Base-by-base conservation (phyloP, 352 stramenopile genomes). In the Phytophthora melonis region DNA sequence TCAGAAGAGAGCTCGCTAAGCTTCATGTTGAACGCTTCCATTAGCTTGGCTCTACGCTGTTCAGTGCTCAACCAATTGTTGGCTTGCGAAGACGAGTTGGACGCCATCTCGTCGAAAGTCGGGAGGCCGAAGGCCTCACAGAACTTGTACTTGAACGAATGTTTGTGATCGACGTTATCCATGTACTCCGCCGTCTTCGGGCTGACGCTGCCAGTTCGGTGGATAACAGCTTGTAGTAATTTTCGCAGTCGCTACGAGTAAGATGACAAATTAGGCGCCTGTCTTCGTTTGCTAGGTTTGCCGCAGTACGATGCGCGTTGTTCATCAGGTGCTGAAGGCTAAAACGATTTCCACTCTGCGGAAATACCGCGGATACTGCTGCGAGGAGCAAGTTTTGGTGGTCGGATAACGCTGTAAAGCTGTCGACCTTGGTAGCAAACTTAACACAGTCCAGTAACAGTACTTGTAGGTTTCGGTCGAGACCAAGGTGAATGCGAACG, bases 21-120 rank as follows among this genome's bases (percentile, higher is more conserved):
- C 11, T 43, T 59, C 18, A 61, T 45, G 34, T 45, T 9, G 30
- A 77, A 74, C 2, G 7, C 55, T 19, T 61, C 21, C 0, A 74
- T 23, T 1, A 55, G 65, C 23, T 74, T 70, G 0, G 55, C 63
- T 21, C 65, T 70, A 1, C 65, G 3, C 1, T 45, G 23, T 2
- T 72, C 62, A 18, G 58, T 66, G 18, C 23, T 43, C 9, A 76
- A 66, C 63, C 67, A 79, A 13, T 63, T 60, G 39, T 76, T 76
- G 11, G 58, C 67, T 68, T 72, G 58, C 27, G 70, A 54, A 0
- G 67, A 65, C 11, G 70, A 27, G 36, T 79, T 75, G 0, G 53
- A 72, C 2, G 52, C 72, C 23, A 64, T 66, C 25, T 80, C 59
- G 32, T 67, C 23, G 27, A 66, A 77, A 3, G 64, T 74, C 0